Evolutionary conservation across 371 early-diverging fungal species (phyloP).

Genomic region (Funneliformis caledonium): DNA sequence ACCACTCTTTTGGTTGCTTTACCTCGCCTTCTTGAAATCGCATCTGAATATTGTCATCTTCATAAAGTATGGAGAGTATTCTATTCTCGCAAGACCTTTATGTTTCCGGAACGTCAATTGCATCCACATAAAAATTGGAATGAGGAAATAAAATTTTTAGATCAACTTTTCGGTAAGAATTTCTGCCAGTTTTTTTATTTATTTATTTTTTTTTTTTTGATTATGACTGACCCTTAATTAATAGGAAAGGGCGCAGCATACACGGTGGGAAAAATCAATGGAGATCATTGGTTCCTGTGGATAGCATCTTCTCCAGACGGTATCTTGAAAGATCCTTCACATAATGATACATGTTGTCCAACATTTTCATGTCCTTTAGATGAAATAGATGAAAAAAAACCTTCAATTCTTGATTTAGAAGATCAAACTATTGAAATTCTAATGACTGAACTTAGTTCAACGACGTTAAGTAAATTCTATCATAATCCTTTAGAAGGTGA

Average conservation of each 20-base stretch:
- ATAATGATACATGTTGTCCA: no score
- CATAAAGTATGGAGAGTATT: slow-evolving; percentile 83
- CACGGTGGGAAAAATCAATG: slow-evolving; percentile 89
- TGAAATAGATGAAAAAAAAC: slow-evolving; percentile 17
- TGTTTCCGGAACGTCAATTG: slow-evolving; percentile 92
- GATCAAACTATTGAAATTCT: slow-evolving; percentile 94
- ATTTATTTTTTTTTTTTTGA: background rate
- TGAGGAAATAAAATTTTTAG: slow-evolving; percentile 82
- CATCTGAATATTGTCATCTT: slow-evolving; percentile 69
- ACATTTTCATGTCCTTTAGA: slow-evolving; percentile 42
- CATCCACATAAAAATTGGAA: slow-evolving; percentile 91
- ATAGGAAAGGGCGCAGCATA: slow-evolving; percentile 81
- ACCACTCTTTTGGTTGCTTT: slow-evolving; percentile 89
- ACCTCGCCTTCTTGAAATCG: slow-evolving; percentile 83
- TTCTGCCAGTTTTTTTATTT: background rate
- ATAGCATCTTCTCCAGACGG: slow-evolving; percentile 71
- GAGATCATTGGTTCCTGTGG: slow-evolving; percentile 96
- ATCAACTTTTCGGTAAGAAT: slow-evolving; percentile 65
- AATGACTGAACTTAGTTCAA: slow-evolving; percentile 86
- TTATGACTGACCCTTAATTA: background rate
- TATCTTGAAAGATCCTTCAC: slow-evolving; percentile 42
- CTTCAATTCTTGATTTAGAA: slow-evolving; percentile 43
- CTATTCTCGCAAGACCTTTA: slow-evolving; percentile 94
- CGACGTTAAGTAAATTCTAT: slow-evolving; percentile 74
- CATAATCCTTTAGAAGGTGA: slow-evolving; percentile 54